Percentiles rank a stretch among this genome's conserved stretches.
Evolutionary conservation across 495 filamentous ascomycete genomes (phyloP).

Genomic region (Pseudevernia furfuracea): DNA sequence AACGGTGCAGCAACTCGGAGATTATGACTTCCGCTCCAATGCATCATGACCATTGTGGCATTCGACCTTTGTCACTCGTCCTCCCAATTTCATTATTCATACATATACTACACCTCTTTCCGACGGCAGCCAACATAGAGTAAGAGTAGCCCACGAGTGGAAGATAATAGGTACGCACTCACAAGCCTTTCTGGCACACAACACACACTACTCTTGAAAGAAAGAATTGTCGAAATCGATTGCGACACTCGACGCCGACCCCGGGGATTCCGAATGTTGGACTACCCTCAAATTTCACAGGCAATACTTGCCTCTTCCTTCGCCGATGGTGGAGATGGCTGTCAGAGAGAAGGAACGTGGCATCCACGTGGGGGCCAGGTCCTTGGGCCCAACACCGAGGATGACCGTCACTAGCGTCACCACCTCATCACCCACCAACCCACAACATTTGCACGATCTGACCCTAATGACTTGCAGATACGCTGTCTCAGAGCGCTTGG

Average conservation of each 20-base stretch:
- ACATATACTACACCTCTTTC: not conserved
- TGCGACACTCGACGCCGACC: not conserved
- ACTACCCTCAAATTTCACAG: not conserved
- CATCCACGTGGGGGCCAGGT: not conserved
- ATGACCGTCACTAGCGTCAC: not conserved
- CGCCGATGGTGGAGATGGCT: not conserved
- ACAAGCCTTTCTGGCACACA: not conserved
- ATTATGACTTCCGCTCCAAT: not conserved
- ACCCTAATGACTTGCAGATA: not conserved
- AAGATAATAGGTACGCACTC: not conserved
- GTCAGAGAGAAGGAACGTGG: not conserved
- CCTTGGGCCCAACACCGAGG: not conserved
- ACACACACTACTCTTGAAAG: too few relatives aligned
- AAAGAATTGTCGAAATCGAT: not conserved
- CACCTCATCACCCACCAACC: too few relatives aligned
- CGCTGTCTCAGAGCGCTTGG: not conserved
- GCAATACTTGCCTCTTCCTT: not conserved
- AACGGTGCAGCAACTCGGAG: not conserved
- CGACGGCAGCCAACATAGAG: not conserved
- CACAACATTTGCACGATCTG: not conserved
- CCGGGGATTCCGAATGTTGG: not conserved
- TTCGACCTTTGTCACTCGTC: not conserved
- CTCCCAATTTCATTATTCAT: not conserved
- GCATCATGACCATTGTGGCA: not conserved
- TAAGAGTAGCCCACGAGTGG: not conserved